Conservation (phyloP, 371 early-diverging fungal genomes). For the Apophysomyces elegans region DNA sequence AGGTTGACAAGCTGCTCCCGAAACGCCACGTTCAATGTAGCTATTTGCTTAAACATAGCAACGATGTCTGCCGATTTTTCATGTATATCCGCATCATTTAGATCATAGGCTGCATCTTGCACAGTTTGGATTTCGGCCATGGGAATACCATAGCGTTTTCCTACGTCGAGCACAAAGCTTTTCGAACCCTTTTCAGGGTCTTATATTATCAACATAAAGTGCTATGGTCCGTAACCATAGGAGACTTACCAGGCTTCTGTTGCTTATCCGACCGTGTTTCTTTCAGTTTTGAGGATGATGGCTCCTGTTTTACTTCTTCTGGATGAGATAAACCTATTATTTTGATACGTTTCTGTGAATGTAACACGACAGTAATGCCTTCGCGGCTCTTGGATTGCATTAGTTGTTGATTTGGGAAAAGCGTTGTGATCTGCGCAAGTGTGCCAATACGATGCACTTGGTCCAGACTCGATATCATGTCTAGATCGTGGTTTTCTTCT, state of each 20-base stretch:
- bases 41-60: conserved; percentile 90
- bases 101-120: conserved; percentile 77
- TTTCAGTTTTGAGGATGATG: background rate
- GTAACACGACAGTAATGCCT: conserved; percentile 85
- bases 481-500: conserved; percentile 82
- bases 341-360: conserved; percentile 88
- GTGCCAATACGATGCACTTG: conserved; percentile 89
- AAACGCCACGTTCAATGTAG: conserved; percentile 86
- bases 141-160: conserved; percentile 73
- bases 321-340: conserved; percentile 63
- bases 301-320: conserved; percentile 3
- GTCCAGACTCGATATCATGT: conserved; percentile 69
- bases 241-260: conserved; percentile 21
- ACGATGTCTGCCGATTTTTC: conserved; percentile 93
- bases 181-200: conserved; percentile 19
- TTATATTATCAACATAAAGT: conserved; percentile 14
- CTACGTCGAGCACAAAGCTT: conserved; percentile 50
- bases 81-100: conserved; percentile 79
- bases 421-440: conserved; percentile 92
- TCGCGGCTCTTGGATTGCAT: conserved; percentile 52
- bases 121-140: conserved; percentile 85
- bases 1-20: conserved; percentile 95
- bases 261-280: conserved; percentile 23
- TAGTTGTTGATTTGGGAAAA: conserved; percentile 62
- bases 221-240: conserved; percentile 11